These are phyloP conservation scores for Sugiyamaella smithiae DNA, from an alignment of 805 yeast species.

Conservation along the genomic window DNA sequence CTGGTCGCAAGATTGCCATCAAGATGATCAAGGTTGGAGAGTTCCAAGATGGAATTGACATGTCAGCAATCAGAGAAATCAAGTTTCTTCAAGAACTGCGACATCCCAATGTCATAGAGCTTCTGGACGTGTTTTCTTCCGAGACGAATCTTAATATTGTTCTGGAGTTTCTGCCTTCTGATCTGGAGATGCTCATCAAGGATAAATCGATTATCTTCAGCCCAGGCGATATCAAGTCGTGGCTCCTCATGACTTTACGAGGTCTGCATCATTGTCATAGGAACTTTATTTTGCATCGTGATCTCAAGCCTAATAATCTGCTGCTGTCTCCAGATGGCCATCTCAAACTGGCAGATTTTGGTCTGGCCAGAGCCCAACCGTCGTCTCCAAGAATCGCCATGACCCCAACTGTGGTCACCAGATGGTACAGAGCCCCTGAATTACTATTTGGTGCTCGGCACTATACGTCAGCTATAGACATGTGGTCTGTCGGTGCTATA, in stretches of 20 bases:
- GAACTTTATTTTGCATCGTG: constrained; percentile 85
- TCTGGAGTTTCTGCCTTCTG: constrained; percentile 90
- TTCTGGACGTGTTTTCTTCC: constrained; percentile 80
- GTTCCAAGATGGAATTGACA: constrained; percentile 94
- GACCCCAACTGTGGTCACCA: constrained; percentile 92
- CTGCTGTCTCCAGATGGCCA: constrained; percentile 83
- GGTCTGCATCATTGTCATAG: constrained; percentile 97
- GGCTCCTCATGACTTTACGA: constrained; percentile 91
- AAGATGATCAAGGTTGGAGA: constrained; percentile 93
- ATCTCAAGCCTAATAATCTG: constrained; percentile 88
- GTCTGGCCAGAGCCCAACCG: constrained; percentile 83
- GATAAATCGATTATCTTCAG: constrained; percentile 73
- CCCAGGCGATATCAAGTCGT: constrained; percentile 84
- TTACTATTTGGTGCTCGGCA: constrained; percentile 82
- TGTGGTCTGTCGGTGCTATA: constrained; percentile 96
- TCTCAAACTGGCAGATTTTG: constrained; percentile 95
- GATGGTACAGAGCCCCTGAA: constrained; percentile 99
- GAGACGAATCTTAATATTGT: constrained; percentile 71
- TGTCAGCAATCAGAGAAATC: constrained; percentile 95
- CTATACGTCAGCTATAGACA: constrained; percentile 84
- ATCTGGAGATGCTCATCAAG: constrained; percentile 83
- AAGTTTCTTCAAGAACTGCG: constrained; percentile 80
- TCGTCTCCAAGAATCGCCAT: constrained; percentile 57
- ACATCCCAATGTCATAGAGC: constrained; percentile 78
- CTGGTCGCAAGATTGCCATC: constrained; percentile 71